Percentiles rank a stretch among this genome's conserved stretches.
Conservation (phyloP, 2,329 filamentous ascomycete species). For the Cladobotryum mycophilum region DNA sequence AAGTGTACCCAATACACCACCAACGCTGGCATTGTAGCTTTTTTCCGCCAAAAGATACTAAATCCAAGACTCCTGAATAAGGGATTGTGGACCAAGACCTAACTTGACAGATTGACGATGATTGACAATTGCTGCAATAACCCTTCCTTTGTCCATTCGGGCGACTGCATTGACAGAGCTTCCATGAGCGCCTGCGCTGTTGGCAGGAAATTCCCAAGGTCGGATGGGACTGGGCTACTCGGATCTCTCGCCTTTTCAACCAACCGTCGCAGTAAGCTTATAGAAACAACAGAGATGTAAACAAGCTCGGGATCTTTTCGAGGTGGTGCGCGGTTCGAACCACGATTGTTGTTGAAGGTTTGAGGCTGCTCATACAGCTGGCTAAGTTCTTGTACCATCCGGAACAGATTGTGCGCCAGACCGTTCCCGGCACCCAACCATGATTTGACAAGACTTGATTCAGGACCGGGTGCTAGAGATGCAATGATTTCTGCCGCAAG, state of each 20-base stretch:
- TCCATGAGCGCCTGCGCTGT: slow-evolving; percentile 61
- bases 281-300: slow-evolving; percentile 61
- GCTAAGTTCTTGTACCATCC: slow-evolving; percentile 67
- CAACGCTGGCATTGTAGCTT: neutral
- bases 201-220: slow-evolving; percentile 59
- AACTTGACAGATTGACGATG: slow-evolving; percentile 32
- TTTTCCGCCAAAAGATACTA: neutral
- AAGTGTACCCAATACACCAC: neutral
- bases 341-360: slow-evolving; percentile 18
- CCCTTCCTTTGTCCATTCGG: slow-evolving; percentile 56
- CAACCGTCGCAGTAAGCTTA: slow-evolving; percentile 61
- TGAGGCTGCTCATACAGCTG: slow-evolving; percentile 51
- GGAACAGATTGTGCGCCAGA: slow-evolving; percentile 73
- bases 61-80: neutral
- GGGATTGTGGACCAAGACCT: neutral
- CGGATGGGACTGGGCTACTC: slow-evolving; percentile 40
- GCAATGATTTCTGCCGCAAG: slow-evolving; percentile 84
- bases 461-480: slow-evolving; percentile 64
- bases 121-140: slow-evolving; percentile 63
- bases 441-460: slow-evolving; percentile 62
- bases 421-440: slow-evolving; percentile 84
- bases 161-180: slow-evolving; percentile 58
- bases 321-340: slow-evolving; percentile 26
- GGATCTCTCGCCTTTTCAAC: slow-evolving; percentile 60
- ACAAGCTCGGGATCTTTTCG: slow-evolving; percentile 47